Percentiles rank a stretch among this genome's conserved stretches.
These are phyloP conservation scores for Puya raimondii DNA, from an alignment of 176 grass and related monocot species.

Conservation along the genomic window DNA sequence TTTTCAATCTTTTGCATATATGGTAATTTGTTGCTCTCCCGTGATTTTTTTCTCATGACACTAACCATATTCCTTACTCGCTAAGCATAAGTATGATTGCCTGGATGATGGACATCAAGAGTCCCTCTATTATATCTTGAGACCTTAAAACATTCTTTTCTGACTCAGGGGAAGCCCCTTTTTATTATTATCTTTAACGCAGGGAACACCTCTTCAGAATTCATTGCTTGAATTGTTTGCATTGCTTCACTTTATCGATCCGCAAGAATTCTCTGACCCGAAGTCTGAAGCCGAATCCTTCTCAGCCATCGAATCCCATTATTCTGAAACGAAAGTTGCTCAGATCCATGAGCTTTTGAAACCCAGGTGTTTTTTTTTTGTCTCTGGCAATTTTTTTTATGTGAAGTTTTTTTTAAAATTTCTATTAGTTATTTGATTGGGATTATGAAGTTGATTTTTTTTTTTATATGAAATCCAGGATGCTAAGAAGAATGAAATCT, in stretches of 20 bases:
- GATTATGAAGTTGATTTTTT: constrained; percentile 11
- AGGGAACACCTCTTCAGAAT: constrained; percentile 67
- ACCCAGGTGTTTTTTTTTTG: constrained; percentile 32
- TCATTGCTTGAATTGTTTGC: constrained; percentile 53
- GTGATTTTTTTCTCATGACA: no score
- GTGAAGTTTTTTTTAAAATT: background rate
- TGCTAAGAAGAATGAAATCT: constrained; percentile 64
- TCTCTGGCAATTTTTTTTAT: background rate
- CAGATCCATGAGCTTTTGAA: constrained; percentile 58
- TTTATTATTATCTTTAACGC: background rate
- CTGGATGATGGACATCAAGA: no score
- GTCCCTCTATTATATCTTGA: no score
- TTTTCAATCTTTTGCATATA: no score
- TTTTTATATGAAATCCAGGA: constrained; percentile 28
- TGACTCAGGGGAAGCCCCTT: no score
- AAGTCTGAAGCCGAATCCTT: constrained; percentile 44
- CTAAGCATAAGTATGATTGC: no score
- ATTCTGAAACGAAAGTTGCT: constrained; percentile 38
- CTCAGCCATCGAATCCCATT: constrained; percentile 28
- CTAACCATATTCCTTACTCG: no score
- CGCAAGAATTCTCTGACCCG: constrained; percentile 49
- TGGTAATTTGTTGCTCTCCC: no score
- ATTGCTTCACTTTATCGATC: constrained; percentile 68
- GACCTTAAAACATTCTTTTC: no score
- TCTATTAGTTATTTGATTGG: background rate